Evolutionary conservation across 2,329 filamentous ascomycete species (phyloP).

Genomic region (Fusarium foetens): DNA sequence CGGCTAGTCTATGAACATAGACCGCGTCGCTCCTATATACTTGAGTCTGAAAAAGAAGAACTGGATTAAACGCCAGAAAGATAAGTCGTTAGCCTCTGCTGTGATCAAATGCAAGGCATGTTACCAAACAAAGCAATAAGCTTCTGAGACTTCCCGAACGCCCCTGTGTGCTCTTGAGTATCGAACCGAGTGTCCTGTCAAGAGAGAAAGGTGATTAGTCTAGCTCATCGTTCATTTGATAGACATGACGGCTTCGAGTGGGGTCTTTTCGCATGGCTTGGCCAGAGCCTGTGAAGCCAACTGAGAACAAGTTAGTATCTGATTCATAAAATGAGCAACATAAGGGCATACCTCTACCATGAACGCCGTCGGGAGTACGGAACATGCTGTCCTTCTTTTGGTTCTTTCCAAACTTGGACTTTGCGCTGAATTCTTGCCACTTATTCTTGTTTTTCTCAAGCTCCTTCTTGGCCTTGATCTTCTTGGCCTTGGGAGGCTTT

Average conservation of each 20-base stretch:
- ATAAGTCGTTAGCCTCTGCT: slow-evolving; percentile 57
- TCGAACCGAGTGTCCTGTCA: slow-evolving; percentile 40
- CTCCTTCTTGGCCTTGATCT: slow-evolving; percentile 90
- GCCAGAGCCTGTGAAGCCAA: slow-evolving; percentile 95
- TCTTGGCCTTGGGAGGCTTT: slow-evolving; percentile 84
- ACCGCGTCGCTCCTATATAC: slow-evolving; percentile 37
- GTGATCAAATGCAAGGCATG: slow-evolving; percentile 47
- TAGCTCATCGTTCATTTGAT: slow-evolving; percentile 79
- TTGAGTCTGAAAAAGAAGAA: slow-evolving; percentile 34
- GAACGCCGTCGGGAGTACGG: slow-evolving; percentile 85
- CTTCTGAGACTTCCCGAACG: slow-evolving; percentile 42
- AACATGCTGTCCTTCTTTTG: slow-evolving; percentile 97
- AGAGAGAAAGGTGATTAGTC: slow-evolving; percentile 61
- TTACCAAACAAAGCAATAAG: slow-evolving; percentile 50
- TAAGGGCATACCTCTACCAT: slow-evolving; percentile 77
- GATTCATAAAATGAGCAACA: not conserved
- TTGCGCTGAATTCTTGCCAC: slow-evolving; percentile 92
- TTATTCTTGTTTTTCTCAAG: slow-evolving; percentile 91
- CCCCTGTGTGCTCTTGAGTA: slow-evolving; percentile 33
- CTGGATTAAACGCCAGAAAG: slow-evolving; percentile 41
- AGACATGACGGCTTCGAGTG: slow-evolving; percentile 83
- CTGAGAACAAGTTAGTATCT: slow-evolving; percentile 59
- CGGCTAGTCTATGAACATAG: slow-evolving; percentile 9
- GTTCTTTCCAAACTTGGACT: slow-evolving; percentile 74
- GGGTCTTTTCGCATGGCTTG: slow-evolving; percentile 95